Evolutionary conservation across 1,284 basidiomycete genomes (phyloP).

Genomic region (Stygiomarasmius scandens): DNA sequence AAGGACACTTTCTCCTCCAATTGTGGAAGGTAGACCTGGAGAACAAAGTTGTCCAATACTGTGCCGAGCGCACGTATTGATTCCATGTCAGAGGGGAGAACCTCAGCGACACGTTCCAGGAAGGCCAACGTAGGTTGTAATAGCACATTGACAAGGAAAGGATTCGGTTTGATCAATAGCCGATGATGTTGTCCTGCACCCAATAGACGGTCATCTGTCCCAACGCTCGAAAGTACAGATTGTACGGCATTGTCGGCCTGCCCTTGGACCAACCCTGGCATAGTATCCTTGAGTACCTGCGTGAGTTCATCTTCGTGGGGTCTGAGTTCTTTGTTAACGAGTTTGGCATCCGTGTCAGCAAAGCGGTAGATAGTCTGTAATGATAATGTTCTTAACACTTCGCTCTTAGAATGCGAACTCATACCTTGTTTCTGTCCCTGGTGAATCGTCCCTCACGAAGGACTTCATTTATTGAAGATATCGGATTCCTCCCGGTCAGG

Average conservation of each 20-base stretch:
- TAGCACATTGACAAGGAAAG: slow-evolving; percentile 92
- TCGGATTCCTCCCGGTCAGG: slow-evolving; percentile 79
- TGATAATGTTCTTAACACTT: slow-evolving; percentile 10
- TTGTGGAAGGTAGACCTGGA: slow-evolving; percentile 92
- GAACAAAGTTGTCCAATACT: slow-evolving; percentile 92
- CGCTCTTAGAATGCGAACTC: slow-evolving; percentile 3
- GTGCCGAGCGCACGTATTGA: slow-evolving; percentile 72
- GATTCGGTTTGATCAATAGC: slow-evolving; percentile 86
- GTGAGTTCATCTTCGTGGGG: slow-evolving; percentile 86
- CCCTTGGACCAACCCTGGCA: slow-evolving; percentile 89
- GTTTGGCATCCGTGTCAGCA: slow-evolving; percentile 82
- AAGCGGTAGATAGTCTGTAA: slow-evolving; percentile 86
- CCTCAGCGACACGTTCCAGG: slow-evolving; percentile 70
- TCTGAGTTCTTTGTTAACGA: slow-evolving; percentile 69
- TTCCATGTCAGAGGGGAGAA: slow-evolving; percentile 77
- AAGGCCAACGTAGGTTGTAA: slow-evolving; percentile 94
- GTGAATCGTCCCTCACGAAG: slow-evolving; percentile 81
- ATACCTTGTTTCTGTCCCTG: slow-evolving; percentile 80
- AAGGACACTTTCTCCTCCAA: slow-evolving; percentile 92
- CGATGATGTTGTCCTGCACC: slow-evolving; percentile 81
- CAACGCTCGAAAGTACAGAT: slow-evolving; percentile 58
- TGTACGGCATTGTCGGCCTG: slow-evolving; percentile 64
- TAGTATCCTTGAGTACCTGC: slow-evolving; percentile 83
- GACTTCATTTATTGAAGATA: slow-evolving; percentile 93
- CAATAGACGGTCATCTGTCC: slow-evolving; percentile 72